Conservation (phyloP, 2,329 filamentous ascomycete genomes). For the Colletotrichum sp. region DNA sequence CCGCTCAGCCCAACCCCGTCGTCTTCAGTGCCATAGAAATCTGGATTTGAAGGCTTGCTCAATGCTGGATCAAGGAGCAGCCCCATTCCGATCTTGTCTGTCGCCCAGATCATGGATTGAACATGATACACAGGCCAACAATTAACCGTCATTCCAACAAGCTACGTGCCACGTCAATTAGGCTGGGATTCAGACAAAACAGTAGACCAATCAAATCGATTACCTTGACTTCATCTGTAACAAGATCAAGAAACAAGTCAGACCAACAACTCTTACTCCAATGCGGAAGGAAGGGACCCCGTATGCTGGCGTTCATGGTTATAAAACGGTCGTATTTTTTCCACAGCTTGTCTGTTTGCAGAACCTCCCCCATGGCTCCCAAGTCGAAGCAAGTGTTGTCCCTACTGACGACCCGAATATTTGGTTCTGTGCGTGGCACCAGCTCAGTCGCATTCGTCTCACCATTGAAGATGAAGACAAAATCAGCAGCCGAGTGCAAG, state of each 20-base stretch:
- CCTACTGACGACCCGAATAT: constrained; percentile 34
- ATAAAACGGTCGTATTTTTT: constrained; percentile 40
- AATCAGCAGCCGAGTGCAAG: constrained; percentile 40
- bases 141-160: constrained; percentile 40
- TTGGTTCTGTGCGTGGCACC: constrained; percentile 31
- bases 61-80: constrained; percentile 34
- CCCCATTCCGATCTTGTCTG: constrained; percentile 40
- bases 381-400: constrained; percentile 40
- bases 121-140: constrained; percentile 38
- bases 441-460: constrained; percentile 25
- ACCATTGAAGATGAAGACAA: constrained; percentile 38
- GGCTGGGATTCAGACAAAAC: background rate
- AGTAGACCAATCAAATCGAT: background rate
- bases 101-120: constrained; percentile 42
- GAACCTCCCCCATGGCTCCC: constrained; percentile 35
- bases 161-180: constrained; percentile 24
- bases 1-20: constrained; percentile 31
- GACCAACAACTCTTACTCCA: constrained; percentile 40
- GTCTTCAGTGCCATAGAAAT: constrained; percentile 26
- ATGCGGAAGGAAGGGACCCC: constrained; percentile 39
- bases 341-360: constrained; percentile 33
- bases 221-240: constrained; percentile 36
- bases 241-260: constrained; percentile 32
- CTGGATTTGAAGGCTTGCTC: constrained; percentile 2
- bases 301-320: constrained; percentile 37